These are phyloP conservation scores for Boletales sp. DNA, from an alignment of 768 basidiomycete species.

Conservation along the genomic window DNA sequence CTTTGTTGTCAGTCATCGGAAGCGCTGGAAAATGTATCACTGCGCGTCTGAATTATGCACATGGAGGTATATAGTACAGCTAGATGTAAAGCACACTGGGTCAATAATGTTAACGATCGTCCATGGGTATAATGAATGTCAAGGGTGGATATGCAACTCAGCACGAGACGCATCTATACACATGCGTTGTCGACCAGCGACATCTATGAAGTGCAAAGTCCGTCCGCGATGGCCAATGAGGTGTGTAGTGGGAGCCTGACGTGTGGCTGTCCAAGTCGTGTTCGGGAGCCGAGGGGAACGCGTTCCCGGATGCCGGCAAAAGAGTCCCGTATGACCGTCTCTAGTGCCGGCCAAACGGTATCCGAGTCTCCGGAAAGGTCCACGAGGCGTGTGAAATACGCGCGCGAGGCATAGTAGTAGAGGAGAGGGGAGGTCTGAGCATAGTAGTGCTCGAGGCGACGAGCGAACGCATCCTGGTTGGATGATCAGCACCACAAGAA, in stretches of 20 bases:
- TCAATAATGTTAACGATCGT: constrained; percentile 11
- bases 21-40: not conserved
- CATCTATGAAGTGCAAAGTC: constrained; percentile 11
- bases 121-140: constrained; percentile 4
- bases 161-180: not conserved
- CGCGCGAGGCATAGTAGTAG: constrained; percentile 54
- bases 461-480: constrained; percentile 67
- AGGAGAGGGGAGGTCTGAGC: constrained; percentile 75
- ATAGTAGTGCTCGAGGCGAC: constrained; percentile 75
- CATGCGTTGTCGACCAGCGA: not conserved
- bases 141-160: constrained; percentile 6
- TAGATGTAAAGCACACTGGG: constrained; percentile 19
- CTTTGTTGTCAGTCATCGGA: not conserved
- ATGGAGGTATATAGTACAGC: constrained; percentile 7
- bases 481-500: constrained; percentile 6
- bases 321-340: constrained; percentile 47
- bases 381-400: constrained; percentile 44
- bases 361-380: constrained; percentile 69
- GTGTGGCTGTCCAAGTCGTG: constrained; percentile 16
- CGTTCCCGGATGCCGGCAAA: constrained; percentile 58
- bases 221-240: constrained; percentile 8
- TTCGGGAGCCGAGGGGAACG: constrained; percentile 18
- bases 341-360: constrained; percentile 81
- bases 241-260: constrained; percentile 13
- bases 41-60: constrained; percentile 3